Percentiles rank a stretch among this genome's conserved stretches.
Evolutionary conservation across 352 stramenopile species (phyloP).

Genomic region (Globisporangium barbulae): DNA sequence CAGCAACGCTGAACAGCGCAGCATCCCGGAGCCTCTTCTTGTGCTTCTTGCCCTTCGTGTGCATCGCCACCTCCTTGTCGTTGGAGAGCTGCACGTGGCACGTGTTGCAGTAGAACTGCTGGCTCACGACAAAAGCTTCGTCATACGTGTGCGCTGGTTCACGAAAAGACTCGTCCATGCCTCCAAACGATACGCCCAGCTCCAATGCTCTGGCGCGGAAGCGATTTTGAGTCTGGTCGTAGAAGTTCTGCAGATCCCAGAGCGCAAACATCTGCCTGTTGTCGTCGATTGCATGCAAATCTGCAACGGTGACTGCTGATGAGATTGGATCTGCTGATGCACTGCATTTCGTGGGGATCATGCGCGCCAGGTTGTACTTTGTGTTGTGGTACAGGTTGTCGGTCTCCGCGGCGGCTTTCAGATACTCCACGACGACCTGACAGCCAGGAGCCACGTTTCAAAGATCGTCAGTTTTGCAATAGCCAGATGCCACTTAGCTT

Average conservation of each 20-base stretch:
- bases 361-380: conserved; percentile 88
- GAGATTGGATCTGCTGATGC: conserved; percentile 1
- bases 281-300: conserved; percentile 58
- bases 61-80: conserved; percentile 66
- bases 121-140: conserved; percentile 37
- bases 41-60: conserved; percentile 80
- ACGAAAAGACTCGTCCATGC: conserved; percentile 35
- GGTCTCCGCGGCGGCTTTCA: conserved; percentile 64
- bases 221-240: conserved; percentile 47
- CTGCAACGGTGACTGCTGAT: conserved; percentile 39
- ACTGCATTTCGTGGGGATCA: conserved; percentile 72
- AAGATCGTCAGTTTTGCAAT: not conserved
- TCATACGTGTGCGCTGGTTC: conserved; percentile 30
- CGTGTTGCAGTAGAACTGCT: conserved; percentile 59
- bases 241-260: conserved; percentile 57
- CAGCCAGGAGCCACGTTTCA: not conserved
- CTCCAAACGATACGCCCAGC: conserved; percentile 25
- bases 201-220: conserved; percentile 43
- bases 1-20: not conserved
- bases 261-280: conserved; percentile 71
- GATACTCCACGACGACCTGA: conserved; percentile 58
- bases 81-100: conserved; percentile 74
- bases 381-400: conserved; percentile 90
- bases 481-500: not conserved
- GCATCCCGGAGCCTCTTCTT: conserved; percentile 66